A percentile compares a stretch with the other conserved stretches of the same genome.
phyloP scores from a whole-genome alignment of 805 yeast species.

The Saturnispora quitensis region DNA sequence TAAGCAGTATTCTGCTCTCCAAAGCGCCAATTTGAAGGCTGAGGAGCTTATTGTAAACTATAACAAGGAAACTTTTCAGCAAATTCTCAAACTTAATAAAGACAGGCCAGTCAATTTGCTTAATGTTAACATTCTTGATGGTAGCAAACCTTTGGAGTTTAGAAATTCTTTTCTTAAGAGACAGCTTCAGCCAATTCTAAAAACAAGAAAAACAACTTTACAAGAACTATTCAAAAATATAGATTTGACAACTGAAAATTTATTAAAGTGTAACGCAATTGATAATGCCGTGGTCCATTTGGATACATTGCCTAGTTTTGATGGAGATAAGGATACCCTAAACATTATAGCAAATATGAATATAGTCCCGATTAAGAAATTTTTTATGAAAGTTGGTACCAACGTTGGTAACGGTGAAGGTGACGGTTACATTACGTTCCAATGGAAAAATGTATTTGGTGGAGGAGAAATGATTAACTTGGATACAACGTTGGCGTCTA shows the following conservation, averaged over 20 bases:
- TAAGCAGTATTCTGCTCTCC: conserved; percentile 1
- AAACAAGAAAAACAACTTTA: conserved; percentile 20
- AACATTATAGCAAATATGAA: conserved; percentile 23
- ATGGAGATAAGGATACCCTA: conserved; percentile 8
- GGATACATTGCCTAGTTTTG: conserved; percentile 19
- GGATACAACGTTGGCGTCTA: conserved; percentile 35
- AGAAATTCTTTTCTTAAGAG: conserved; percentile 36
- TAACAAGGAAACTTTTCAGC: conserved; percentile 21
- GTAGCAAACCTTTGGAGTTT: conserved; percentile 28
- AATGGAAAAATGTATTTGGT: conserved; percentile 47
- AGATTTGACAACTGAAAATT: conserved; percentile 36
- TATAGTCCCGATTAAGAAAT: conserved; percentile 53
- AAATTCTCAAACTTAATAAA: conserved; percentile 24
- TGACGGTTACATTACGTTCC: conserved; percentile 80
- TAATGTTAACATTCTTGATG: conserved; percentile 40
- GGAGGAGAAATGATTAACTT: conserved; percentile 45
- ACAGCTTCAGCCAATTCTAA: conserved; percentile 38
- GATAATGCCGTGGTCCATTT: conserved; percentile 32
- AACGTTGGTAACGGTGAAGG: conserved; percentile 97
- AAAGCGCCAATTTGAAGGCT: conserved; percentile 22
- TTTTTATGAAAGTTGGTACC: conserved; percentile 86
- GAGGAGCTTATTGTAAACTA: conserved; percentile 24
- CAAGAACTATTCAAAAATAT: conserved; percentile 34
- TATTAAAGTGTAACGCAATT: conserved; percentile 35
- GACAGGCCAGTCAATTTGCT: conserved; percentile 35